These are phyloP conservation scores for Plasmopara halstedii DNA, from an alignment of 352 stramenopile species.

Conservation along the genomic window DNA sequence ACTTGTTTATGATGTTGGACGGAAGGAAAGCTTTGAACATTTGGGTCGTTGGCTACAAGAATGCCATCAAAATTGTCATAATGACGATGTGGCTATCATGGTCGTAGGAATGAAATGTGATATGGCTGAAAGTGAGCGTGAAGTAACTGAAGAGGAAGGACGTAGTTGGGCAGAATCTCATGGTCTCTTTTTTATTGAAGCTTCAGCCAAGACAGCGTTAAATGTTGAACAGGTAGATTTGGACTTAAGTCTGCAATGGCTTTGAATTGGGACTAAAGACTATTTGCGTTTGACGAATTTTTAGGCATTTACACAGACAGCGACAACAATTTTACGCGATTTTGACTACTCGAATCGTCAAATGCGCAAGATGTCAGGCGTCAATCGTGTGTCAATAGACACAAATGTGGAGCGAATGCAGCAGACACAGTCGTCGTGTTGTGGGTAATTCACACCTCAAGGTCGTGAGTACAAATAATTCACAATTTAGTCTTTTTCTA, in stretches of 20 bases:
- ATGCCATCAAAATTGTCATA: constrained; percentile 81
- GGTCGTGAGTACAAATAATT: too few relatives aligned
- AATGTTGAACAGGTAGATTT: constrained; percentile 83
- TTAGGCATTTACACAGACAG: constrained; percentile 62
- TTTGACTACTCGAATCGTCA: constrained; percentile 67
- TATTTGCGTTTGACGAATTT: constrained; percentile 1
- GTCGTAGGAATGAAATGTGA: constrained; percentile 85
- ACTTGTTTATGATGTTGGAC: constrained; percentile 84
- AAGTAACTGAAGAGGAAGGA: constrained; percentile 66
- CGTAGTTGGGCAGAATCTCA: constrained; percentile 49
- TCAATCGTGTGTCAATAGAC: constrained; percentile 37
- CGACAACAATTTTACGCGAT: constrained; percentile 62
- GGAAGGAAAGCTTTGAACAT: constrained; percentile 73
- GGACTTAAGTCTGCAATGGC: too few relatives aligned
- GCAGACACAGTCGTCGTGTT: constrained; percentile 5
- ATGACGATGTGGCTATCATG: constrained; percentile 78
- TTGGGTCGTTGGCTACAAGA: constrained; percentile 72
- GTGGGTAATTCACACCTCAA: constrained; percentile 2
- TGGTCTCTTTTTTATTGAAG: constrained; percentile 79
- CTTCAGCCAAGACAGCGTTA: constrained; percentile 67
- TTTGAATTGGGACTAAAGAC: not conserved
- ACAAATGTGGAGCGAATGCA: constrained; percentile 11
- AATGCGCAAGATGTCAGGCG: constrained; percentile 32
- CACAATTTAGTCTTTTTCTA: too few relatives aligned
- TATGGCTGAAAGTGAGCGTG: constrained; percentile 36